These are phyloP conservation scores for Aspergillus baeticus DNA, from an alignment of 495 filamentous ascomycete species.

Conservation along the genomic window DNA sequence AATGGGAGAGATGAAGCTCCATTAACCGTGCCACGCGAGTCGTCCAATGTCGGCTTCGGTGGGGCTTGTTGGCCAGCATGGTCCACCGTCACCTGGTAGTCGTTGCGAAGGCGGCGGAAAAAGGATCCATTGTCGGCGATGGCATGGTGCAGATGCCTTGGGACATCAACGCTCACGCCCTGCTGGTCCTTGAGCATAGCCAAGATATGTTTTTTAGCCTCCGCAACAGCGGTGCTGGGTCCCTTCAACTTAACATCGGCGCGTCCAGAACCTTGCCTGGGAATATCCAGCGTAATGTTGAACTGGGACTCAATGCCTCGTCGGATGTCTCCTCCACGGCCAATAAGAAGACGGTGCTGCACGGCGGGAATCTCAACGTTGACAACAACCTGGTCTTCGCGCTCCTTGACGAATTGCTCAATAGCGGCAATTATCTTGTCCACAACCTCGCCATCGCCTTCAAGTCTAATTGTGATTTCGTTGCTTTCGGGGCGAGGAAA, in stretches of 20 bases:
- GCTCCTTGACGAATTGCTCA: constrained; percentile 71
- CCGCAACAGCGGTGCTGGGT: constrained; percentile 71
- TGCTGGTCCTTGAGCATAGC: constrained; percentile 79
- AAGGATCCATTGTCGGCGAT: constrained; percentile 88
- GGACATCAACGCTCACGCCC: constrained; percentile 81
- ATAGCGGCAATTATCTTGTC: constrained; percentile 86
- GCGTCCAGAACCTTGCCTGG: constrained; percentile 68
- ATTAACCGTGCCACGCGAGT: constrained; percentile 43
- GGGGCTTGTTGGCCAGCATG: constrained; percentile 79
- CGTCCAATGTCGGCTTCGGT: constrained; percentile 52
- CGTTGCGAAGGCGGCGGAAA: constrained; percentile 81
- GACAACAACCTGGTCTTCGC: constrained; percentile 72
- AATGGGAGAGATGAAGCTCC: constrained; percentile 64
- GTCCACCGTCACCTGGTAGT: constrained; percentile 84
- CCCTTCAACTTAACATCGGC: constrained; percentile 81
- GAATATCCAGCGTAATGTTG: constrained; percentile 85
- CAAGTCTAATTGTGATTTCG: constrained; percentile 82
- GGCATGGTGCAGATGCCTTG: constrained; percentile 73
- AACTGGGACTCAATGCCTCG: constrained; percentile 86
- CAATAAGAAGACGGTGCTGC: constrained; percentile 89
- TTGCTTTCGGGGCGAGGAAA: constrained; percentile 78
- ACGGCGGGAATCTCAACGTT: constrained; percentile 77
- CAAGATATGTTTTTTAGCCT: constrained; percentile 80
- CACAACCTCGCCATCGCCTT: constrained; percentile 78
- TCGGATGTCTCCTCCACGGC: constrained; percentile 82